Base-by-base conservation (phyloP, 1,284 basidiomycete species). In the Melanopsichium pennsylvanicum region DNA sequence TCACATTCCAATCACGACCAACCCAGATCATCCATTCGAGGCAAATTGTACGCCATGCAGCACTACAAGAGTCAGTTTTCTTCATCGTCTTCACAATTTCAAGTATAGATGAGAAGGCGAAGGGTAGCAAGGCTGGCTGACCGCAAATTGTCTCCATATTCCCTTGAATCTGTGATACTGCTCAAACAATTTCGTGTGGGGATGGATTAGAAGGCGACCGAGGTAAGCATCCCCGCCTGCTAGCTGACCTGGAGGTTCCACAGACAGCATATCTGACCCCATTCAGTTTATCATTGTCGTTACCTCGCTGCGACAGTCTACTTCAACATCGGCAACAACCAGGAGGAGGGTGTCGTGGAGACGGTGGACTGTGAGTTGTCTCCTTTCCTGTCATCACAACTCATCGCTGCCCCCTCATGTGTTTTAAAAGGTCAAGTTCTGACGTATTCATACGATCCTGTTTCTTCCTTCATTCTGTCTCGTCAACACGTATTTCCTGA, bases 291-390 rank as follows among this genome's bases (percentile, higher is more conserved):
- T 23, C 26, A 21, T 5, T 16, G 19, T 34, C n/a, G 7, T 6
- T 8, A 18, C n/a, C 7, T 10, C 37, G 12, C n/a, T n/a, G n/a
- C n/a, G n/a, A n/a, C 32, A 67, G 63, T 67, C 42, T 29, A 35
- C 22, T 67, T 67, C 33, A 51, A 36, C 48, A 67, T 67, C 18
- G 64, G 58, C 37, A 25, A 12, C 35, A 44, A 44, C 37, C 47
- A 61, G 37, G 64, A 61, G 31, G 48, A 54, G 16, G 64, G 64
- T 13, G 40, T 68, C 1, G 51, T 68, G 37, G 44, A 56, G 19
- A 22, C 29, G 12, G 5, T 61, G 26, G 52, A 57, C 1, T 12
- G 64, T 68, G 19, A 36, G 62, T 50, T 21, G 13, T 29, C 27
- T n/a, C n/a, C n/a, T n/a, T n/a, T n/a, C n/a, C n/a, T n/a, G n/a